Conservation (phyloP, 805 yeast genomes). For the Metschnikowia drakensbergensis region DNA sequence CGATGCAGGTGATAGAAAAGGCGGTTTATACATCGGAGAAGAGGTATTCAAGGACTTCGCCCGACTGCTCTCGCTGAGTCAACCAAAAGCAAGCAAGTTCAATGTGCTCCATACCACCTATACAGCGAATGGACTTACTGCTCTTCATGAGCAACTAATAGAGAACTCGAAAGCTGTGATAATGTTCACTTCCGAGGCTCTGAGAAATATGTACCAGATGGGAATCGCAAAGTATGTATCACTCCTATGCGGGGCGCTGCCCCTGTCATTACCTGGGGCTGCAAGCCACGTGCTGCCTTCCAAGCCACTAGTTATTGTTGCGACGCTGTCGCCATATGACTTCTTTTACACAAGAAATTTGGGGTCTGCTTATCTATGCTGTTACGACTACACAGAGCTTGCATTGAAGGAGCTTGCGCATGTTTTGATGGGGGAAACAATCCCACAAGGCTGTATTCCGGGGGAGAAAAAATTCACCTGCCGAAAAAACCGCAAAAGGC, state of each 20-base stretch:
- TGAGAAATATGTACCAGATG: constrained; percentile 57
- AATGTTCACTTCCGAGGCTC: constrained; percentile 54
- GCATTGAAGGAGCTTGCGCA: constrained; percentile 48
- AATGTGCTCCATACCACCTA: constrained; percentile 56
- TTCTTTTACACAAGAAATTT: constrained; percentile 52
- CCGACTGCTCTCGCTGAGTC: constrained; percentile 36
- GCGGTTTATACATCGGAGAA: constrained; percentile 40
- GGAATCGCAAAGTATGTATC: constrained; percentile 57
- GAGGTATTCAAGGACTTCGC: constrained; percentile 54
- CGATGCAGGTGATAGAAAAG: constrained; percentile 9
- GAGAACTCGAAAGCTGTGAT: constrained; percentile 50
- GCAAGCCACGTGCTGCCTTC: constrained; percentile 26
- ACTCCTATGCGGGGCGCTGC: constrained; percentile 49
- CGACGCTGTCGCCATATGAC: constrained; percentile 62
- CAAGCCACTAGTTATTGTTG: constrained; percentile 55
- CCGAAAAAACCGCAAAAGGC: constrained; percentile 24
- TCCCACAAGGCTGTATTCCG: constrained; percentile 53
- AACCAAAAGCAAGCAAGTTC: constrained; percentile 28
- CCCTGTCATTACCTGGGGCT: constrained; percentile 20
- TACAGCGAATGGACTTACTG: constrained; percentile 54
- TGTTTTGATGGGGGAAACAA: constrained; percentile 51
- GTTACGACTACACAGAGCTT: constrained; percentile 55
- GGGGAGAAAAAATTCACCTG: constrained; percentile 43
- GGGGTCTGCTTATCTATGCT: constrained; percentile 55
- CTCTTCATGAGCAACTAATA: constrained; percentile 50